Percentiles rank a stretch among this genome's conserved stretches.
Conservation (phyloP, 768 basidiomycete species). For the Macrolepiota albuminosa region DNA sequence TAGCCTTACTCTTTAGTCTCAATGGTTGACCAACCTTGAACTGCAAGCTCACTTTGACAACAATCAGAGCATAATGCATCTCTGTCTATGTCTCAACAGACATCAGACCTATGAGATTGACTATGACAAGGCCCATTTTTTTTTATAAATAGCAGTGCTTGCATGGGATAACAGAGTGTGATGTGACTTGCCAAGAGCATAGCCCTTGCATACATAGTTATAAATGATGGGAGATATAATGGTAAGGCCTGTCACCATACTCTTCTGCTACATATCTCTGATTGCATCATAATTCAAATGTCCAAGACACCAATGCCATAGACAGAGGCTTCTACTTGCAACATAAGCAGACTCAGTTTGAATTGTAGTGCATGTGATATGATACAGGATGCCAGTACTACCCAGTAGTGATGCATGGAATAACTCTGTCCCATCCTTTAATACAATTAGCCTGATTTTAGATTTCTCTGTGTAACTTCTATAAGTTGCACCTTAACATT, state of each 20-base stretch:
- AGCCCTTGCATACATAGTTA: background rate
- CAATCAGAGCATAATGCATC: background rate
- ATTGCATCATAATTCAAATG: no score
- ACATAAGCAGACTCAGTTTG: no score
- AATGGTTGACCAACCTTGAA: background rate
- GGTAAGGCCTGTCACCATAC: background rate
- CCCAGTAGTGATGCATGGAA: no score
- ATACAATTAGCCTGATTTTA: no score
- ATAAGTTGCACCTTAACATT: no score
- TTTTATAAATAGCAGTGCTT: background rate
- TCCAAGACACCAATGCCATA: no score
- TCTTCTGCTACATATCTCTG: no score
- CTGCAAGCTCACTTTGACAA: background rate
- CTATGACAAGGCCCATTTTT: background rate
- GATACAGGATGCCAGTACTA: no score
- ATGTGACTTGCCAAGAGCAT: background rate
- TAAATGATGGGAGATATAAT: background rate
- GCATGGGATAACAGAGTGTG: background rate
- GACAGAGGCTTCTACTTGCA: no score
- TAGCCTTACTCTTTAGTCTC: background rate
- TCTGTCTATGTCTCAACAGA: background rate
- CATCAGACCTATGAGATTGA: background rate
- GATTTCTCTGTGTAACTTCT: no score
- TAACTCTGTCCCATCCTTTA: no score
- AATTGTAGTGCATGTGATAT: no score